Conservation (phyloP, 192 early-diverging fungal species). For the Coemansia reversa region DNA sequence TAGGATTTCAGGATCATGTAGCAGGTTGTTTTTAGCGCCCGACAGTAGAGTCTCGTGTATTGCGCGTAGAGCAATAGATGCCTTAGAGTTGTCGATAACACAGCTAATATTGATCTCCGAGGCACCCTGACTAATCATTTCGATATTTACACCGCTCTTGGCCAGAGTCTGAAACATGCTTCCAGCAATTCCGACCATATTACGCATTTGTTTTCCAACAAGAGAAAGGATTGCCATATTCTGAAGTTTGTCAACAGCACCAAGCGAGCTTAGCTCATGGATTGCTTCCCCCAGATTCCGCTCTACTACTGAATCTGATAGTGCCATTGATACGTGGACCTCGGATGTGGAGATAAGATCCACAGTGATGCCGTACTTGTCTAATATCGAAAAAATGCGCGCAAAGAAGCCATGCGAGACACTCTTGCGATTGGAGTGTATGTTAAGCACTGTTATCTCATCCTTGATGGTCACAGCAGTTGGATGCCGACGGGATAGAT, state of each 20-base stretch:
- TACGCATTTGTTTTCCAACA: conserved; percentile 95
- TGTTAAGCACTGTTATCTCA: conserved; percentile 90
- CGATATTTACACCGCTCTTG: conserved; percentile 88
- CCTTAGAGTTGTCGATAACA: conserved; percentile 78
- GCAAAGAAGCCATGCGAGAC: conserved; percentile 98
- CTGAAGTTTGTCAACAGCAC: conserved; percentile 78
- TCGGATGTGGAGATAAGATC: conserved; percentile 93
- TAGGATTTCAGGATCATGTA: conserved; percentile 46
- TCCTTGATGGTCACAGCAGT: conserved; percentile 99
- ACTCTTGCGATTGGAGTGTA: conserved; percentile 95
- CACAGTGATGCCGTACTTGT: conserved; percentile 87
- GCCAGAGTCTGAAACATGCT: conserved; percentile 93
- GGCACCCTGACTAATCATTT: conserved; percentile 99
- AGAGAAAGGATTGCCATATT: conserved; percentile 95
- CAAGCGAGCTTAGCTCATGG: conserved; percentile 72
- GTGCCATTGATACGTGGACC: conserved; percentile 90
- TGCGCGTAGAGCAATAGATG: conserved; percentile 75
- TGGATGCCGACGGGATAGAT: conserved; percentile 76
- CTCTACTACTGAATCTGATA: conserved; percentile 62
- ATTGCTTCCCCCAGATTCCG: conserved; percentile 78
- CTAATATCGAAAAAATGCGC: conserved; percentile 88
- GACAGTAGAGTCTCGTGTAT: conserved; percentile 80
- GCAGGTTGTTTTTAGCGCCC: conserved; percentile 38
- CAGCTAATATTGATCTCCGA: conserved; percentile 99
- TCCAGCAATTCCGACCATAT: conserved; percentile 94